A percentile compares a stretch with the other conserved stretches of the same genome.
Evolutionary conservation across 495 filamentous ascomycete species (phyloP).

Genomic region (Chaetomium fimeti): DNA sequence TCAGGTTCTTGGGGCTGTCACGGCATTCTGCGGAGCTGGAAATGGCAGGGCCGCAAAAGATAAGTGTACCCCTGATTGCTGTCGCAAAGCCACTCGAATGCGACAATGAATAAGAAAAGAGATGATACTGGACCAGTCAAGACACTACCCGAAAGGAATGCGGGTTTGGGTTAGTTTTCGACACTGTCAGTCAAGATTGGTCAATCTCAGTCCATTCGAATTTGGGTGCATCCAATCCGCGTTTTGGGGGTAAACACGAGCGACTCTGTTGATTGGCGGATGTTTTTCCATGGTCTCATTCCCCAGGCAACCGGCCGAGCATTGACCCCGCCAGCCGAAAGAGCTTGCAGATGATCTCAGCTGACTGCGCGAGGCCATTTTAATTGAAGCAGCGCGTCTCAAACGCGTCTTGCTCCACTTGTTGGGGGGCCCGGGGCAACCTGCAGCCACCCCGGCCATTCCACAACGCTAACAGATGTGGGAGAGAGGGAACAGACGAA

Average conservation of each 20-base stretch:
- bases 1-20: not conserved
- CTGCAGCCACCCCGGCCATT: not conserved
- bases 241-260: constrained; percentile 17
- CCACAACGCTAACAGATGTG: constrained; percentile 3
- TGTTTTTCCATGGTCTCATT: constrained; percentile 6
- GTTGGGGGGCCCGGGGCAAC: constrained; percentile 3
- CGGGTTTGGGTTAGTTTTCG: constrained; percentile 5
- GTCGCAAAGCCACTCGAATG: not conserved
- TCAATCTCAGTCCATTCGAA: constrained; percentile 5
- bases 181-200: constrained; percentile 13
- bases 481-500: not conserved
- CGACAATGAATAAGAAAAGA: constrained; percentile 2
- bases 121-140: constrained; percentile 2
- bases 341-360: constrained; percentile 22
- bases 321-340: not conserved
- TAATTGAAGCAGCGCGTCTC: constrained; percentile 27
- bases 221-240: constrained; percentile 5
- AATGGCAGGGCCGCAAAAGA: not conserved
- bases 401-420: constrained; percentile 22
- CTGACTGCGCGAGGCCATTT: constrained; percentile 31
- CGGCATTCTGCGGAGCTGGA: not conserved
- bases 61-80: not conserved
- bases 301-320: constrained; percentile 14
- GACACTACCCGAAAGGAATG: constrained; percentile 1
- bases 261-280: not conserved